Evolutionary conservation across 306 rosid genomes (phyloP).

Genomic region (Rubus parviflorus): DNA sequence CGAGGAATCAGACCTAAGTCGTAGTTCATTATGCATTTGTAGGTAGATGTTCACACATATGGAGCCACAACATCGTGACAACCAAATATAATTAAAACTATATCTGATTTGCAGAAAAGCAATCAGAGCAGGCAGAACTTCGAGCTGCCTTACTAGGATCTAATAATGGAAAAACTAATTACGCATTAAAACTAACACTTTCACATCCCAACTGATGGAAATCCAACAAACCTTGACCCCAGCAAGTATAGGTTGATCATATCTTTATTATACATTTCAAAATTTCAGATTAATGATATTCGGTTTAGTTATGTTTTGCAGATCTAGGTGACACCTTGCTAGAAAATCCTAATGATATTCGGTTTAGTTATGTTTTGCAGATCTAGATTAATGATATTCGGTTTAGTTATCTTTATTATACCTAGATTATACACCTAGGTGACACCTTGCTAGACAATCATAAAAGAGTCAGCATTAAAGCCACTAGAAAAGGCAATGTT

Average conservation of each 20-base stretch:
- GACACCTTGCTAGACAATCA: neutral
- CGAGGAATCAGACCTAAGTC: neutral
- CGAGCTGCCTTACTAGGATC: neutral
- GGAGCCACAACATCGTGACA: neutral
- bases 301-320: no score
- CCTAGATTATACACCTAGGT: neutral
- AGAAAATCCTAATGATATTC: neutral
- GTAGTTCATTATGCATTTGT: neutral
- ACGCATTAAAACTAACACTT: neutral
- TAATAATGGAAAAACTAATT: neutral
- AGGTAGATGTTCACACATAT: neutral
- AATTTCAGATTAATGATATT: no score
- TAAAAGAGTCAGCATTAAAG: neutral
- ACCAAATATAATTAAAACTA: neutral
- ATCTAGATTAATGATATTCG: no score
- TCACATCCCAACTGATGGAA: neutral
- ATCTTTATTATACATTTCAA: neutral
- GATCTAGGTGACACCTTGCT: no score
- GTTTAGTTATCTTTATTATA: no score
- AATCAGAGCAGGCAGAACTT: neutral
- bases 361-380: neutral
- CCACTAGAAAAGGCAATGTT: neutral
- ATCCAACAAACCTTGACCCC: neutral
- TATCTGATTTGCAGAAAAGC: neutral
- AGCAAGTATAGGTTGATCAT: neutral